Percentiles rank a stretch among this genome's conserved stretches.
phyloP scores from a whole-genome alignment of 164 flowering plant genomes.

The Kalanchoe fedtschenkoi region DNA sequence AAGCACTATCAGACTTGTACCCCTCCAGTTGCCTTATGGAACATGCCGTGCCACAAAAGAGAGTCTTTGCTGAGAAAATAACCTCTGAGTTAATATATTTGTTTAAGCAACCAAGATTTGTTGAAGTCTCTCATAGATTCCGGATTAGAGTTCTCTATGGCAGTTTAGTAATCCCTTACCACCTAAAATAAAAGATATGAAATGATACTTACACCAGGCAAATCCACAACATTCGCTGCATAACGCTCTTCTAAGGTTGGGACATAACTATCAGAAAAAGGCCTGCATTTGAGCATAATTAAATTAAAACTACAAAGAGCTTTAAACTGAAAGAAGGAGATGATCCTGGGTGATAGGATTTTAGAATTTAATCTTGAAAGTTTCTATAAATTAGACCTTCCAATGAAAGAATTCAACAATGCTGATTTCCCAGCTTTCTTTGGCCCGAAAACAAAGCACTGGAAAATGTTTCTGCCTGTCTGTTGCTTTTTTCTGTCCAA shows the following conservation, averaged over 20 bases:
- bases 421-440: constrained; percentile 77
- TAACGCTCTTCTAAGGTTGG: constrained; percentile 49
- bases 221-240: constrained; percentile 75
- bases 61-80: neutral
- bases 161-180: no score
- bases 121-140: neutral
- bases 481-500: constrained; percentile 76
- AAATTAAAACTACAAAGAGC: no score
- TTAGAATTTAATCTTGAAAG: neutral
- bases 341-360: no score
- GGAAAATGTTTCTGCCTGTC: constrained; percentile 76
- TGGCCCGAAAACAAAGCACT: constrained; percentile 96
- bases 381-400: constrained; percentile 41
- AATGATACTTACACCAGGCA: constrained; percentile 44
- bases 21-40: neutral
- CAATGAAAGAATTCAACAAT: constrained; percentile 64
- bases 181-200: no score
- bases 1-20: neutral
- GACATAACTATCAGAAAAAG: constrained; percentile 41
- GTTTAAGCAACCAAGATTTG: neutral
- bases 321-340: no score
- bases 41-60: no score
- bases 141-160: no score
- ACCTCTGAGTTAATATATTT: neutral
- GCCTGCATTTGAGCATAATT: constrained; percentile 34